Evolutionary conservation across 352 stramenopile species (phyloP), one percentile per base, ranked within the genome.

Genomic region (Pseudoperonospora humuli): DNA sequence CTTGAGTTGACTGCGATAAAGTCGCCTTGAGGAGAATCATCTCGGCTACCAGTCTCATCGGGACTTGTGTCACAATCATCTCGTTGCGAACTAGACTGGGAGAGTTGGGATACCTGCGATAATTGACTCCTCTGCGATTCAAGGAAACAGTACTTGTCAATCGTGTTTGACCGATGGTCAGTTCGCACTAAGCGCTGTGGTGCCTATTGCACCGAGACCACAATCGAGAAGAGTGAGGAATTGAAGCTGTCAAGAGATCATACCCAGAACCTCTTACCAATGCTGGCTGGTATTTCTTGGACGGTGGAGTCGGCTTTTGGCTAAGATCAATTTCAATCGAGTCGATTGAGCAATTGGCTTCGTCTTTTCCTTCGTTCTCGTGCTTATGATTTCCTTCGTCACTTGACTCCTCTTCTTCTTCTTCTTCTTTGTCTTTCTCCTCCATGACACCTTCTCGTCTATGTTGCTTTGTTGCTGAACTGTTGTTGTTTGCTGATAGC

Each of bases 61-160:
- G 34, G 43, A 8, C 14, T 58, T 18, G 11, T 7, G 21, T 58
- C 34, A 21, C 18, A 27, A 3, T 63, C 39, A 34, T 64, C 44
- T 54, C 26, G 17, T 11, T 61, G 51, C 2, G 52, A 66, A 15
- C 31, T 47, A 29, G 64, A 60, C 49, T 68, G 60, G 18, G 58
- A 68, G 5, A 46, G 37, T 39, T 63, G 60, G 18, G 58, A 68
- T 4, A 46, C 33, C 36, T 63, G 56, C 13, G 64, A 64, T 25
- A 63, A 13, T 14, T 82, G 68, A 14, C 68, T 85, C 42, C 64
- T 69, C 44, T 93, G 80, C 0, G 78, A 93, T 6, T 84, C 66
- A 7, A 91, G 60, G 51, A 87, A 86, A 38, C 62, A 85, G 49
- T 82, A 93, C 44, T 86, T 89, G 56, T 91, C 81, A 14, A 93